Evolutionary conservation across 352 stramenopile species (phyloP), one percentile per base, ranked within the genome.

Genomic region (Phytophthora hybrid): DNA sequence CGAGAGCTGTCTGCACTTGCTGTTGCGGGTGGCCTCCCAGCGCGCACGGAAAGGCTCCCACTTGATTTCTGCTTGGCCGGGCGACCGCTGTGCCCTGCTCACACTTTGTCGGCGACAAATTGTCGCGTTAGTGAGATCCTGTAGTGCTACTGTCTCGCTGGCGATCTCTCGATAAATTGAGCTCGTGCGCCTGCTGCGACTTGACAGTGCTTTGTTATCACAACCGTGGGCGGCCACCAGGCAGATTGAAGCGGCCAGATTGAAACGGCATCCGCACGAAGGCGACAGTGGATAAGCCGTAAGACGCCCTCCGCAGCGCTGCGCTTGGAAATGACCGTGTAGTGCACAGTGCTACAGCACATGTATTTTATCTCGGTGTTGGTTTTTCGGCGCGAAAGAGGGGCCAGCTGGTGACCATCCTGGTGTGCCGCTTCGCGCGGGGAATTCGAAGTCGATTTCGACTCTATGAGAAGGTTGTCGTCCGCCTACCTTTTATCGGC

Each of bases 21-120:
- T 26, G 19, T n/a, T 52, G 56, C 31, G 31, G 54, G 31, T 60
- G 31, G 56, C 2, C 23, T 26, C 23, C 23, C 23, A 26, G 23
- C 23, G 56, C 18, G 34, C 31, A 65, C 29, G 55, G 53, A 62
- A 46, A 65, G 53, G 64, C 46, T 32, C 41, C 32, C 64, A 71
- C 64, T 71, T 71, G 64, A 71, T 71, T 71, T 71, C 64, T 65
- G 47, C 56, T 66, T 71, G 64, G 56, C n/a, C 14, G 32, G 8
- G 37, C 46, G 44, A 32, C 32, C 46, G 31, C 59, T 32, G 9
- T 16, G 32, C 16, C 32, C 46, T 26, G 37, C 37, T 44, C 37
- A 44, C 37, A 16, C 10, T 26, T 26, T 26, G 23, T 26, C 23
- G 23, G 23, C 23, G 23, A 26, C 23, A 26, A 26, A 26, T 26